A percentile compares a stretch with the other conserved stretches of the same genome.
Conservation (phyloP, 345 rosid species). For the Garcia nutans region DNA sequence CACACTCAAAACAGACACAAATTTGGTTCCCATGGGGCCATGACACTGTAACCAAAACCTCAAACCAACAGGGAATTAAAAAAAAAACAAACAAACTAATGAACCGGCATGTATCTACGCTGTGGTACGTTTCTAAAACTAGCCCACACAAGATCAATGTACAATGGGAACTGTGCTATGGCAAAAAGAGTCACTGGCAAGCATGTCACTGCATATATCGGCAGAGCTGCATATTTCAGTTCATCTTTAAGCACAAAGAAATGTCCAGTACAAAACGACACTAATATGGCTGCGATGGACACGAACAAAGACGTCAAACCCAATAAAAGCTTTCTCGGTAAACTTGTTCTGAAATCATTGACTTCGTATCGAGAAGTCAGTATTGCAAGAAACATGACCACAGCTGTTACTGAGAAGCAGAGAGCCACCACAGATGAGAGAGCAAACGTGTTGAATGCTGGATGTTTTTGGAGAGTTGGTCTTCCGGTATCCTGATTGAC, state of each 20-base stretch:
- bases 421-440: slow-evolving; percentile 29
- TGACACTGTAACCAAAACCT: too few relatives aligned
- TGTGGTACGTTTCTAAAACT: slow-evolving; percentile 42
- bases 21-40: too few relatives aligned
- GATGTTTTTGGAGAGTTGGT: slow-evolving; percentile 13
- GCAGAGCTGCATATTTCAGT: slow-evolving; percentile 38
- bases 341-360: slow-evolving; percentile 13
- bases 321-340: slow-evolving; percentile 20
- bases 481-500: background rate
- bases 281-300: slow-evolving; percentile 25
- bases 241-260: slow-evolving; percentile 45
- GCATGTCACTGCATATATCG: slow-evolving; percentile 45
- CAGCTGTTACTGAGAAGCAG: slow-evolving; percentile 26
- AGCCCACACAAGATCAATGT: slow-evolving; percentile 46
- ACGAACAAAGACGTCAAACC: slow-evolving; percentile 25
- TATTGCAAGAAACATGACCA: slow-evolving; percentile 31
- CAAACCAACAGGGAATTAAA: background rate
- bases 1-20: too few relatives aligned
- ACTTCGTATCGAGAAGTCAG: slow-evolving; percentile 26
- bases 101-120: slow-evolving; percentile 23
- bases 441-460: slow-evolving; percentile 24
- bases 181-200: slow-evolving; percentile 48
- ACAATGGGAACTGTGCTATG: slow-evolving; percentile 45
- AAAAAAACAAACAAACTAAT: background rate
- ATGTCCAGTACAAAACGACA: slow-evolving; percentile 57